These are phyloP conservation scores for Heritiera fomes DNA, from an alignment of 345 rosid species.

Conservation along the genomic window DNA sequence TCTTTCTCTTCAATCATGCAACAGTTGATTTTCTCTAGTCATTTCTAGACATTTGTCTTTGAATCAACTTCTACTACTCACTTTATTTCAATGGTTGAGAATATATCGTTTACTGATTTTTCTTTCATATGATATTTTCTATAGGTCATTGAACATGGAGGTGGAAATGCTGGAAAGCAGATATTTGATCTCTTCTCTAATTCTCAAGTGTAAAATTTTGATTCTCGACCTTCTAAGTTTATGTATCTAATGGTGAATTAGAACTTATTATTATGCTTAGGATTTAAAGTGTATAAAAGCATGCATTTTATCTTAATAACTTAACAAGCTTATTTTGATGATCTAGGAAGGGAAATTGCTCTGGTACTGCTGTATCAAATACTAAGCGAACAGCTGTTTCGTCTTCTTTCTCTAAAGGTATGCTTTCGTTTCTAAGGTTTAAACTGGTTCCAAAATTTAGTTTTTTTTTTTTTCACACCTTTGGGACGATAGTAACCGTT, in stretches of 20 bases:
- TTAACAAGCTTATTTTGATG: slow-evolving; percentile 8
- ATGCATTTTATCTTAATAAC: neutral
- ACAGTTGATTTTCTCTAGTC: neutral
- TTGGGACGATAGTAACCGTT: neutral
- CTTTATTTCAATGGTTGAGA: neutral
- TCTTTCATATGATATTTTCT: neutral
- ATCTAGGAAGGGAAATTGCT: slow-evolving; percentile 1
- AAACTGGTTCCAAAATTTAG: neutral
- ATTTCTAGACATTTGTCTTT: neutral
- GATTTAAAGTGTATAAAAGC: neutral
- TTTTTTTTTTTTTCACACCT: neutral
- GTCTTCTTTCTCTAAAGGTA: neutral
- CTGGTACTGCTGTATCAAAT: neutral
- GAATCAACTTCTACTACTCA: neutral
- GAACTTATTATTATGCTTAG: neutral
- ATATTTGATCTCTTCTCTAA: neutral
- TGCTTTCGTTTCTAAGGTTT: neutral
- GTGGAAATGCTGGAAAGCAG: neutral
- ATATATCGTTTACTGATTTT: neutral
- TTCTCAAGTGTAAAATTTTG: neutral
- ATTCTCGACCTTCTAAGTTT: neutral
- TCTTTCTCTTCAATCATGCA: neutral
- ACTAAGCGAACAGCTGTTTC: neutral
- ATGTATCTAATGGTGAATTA: neutral
- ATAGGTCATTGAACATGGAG: slow-evolving; percentile 12